phyloP scores from a whole-genome alignment of 345 rosid species.

The Eutrema japonicum region DNA sequence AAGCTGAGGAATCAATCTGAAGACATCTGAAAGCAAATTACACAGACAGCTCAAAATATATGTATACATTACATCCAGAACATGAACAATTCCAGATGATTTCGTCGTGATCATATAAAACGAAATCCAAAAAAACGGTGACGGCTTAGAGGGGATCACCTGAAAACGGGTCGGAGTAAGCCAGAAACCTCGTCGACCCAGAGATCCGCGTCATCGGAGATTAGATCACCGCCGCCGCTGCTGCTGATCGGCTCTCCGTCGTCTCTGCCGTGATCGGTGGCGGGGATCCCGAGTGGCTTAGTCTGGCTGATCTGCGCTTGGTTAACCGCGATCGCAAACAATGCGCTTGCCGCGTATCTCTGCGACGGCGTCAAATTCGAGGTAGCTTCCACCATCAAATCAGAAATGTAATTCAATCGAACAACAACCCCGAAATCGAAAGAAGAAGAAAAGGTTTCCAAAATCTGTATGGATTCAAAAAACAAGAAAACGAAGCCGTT shows the following conservation, averaged over 20 bases:
- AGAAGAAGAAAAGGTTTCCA: slow-evolving; percentile 9
- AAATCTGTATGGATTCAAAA: neutral
- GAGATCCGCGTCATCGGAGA: slow-evolving; percentile 64
- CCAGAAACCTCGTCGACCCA: slow-evolving; percentile 81
- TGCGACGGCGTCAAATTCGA: slow-evolving; percentile 73
- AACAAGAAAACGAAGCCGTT: slow-evolving; percentile 10
- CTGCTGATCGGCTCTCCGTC: neutral
- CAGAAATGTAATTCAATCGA: neutral
- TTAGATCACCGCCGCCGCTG: slow-evolving; percentile 44
- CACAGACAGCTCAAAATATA: neutral
- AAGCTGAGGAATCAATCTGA: slow-evolving; percentile 68
- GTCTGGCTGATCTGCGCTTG: slow-evolving; percentile 55
- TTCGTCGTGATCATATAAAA: slow-evolving; percentile 5
- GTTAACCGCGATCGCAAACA: slow-evolving; percentile 60
- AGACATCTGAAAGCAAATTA: slow-evolving; percentile 55
- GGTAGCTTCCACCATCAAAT: slow-evolving; percentile 34
- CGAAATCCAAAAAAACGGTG: neutral
- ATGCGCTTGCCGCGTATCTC: slow-evolving; percentile 76
- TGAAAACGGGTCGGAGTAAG: slow-evolving; percentile 85
- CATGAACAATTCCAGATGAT: neutral
- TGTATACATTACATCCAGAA: slow-evolving; percentile 18
- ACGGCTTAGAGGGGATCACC: slow-evolving; percentile 42
- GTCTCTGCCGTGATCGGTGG: slow-evolving; percentile 32
- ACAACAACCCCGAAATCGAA: slow-evolving; percentile 5
- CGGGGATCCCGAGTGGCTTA: slow-evolving; percentile 53